These are phyloP conservation scores for Brettanomyces custersianus DNA, from an alignment of 805 yeast species.

Conservation along the genomic window DNA sequence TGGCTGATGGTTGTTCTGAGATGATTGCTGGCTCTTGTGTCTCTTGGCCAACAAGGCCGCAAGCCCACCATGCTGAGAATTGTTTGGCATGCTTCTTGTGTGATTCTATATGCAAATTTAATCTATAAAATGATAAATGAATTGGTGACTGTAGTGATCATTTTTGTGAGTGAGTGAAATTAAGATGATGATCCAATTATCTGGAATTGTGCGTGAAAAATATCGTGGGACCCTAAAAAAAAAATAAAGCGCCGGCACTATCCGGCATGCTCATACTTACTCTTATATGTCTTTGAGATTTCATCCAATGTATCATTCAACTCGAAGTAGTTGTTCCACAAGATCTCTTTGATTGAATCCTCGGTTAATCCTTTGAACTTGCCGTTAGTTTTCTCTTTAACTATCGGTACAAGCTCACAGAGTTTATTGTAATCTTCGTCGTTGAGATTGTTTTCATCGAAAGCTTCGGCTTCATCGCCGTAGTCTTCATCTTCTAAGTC, in stretches of 20 bases:
- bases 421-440: slow-evolving; percentile 34
- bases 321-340: slow-evolving; percentile 53
- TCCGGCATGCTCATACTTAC: slow-evolving; percentile 15
- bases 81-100: neutral
- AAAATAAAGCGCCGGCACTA: neutral
- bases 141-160: neutral
- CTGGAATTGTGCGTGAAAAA: neutral
- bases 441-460: slow-evolving; percentile 29
- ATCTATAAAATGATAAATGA: neutral
- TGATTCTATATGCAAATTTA: neutral
- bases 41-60: neutral
- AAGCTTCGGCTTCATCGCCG: slow-evolving; percentile 19
- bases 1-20: neutral
- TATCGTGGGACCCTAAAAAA: neutral
- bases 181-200: neutral
- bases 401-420: slow-evolving; percentile 32
- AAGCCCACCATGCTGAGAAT: neutral
- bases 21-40: neutral
- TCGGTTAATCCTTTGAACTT: slow-evolving; percentile 35
- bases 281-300: slow-evolving; percentile 26
- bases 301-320: slow-evolving; percentile 43
- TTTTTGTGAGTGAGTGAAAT: neutral
- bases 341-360: slow-evolving; percentile 42
- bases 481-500: slow-evolving; percentile 13
- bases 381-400: slow-evolving; percentile 28